Conservation (phyloP, 2,329 filamentous ascomycete genomes). For the Aspergillus hortae region DNA sequence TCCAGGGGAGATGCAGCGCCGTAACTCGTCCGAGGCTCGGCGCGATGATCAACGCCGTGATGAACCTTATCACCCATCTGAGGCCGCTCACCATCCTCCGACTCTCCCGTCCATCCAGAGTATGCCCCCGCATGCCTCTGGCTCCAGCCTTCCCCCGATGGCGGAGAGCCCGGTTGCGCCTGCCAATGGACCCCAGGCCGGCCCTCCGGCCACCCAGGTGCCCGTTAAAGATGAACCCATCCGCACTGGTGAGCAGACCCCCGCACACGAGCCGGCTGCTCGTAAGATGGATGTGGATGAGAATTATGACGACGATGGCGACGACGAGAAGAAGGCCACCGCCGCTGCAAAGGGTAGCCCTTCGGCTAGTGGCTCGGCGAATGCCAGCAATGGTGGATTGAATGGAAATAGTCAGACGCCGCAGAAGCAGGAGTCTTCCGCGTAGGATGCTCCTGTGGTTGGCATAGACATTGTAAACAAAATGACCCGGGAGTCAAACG, state of each 20-base stretch:
- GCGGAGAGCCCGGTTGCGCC: slow-evolving; percentile 42
- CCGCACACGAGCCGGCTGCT: slow-evolving; percentile 74
- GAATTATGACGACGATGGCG: slow-evolving; percentile 91
- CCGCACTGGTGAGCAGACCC: slow-evolving; percentile 45
- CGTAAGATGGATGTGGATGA: slow-evolving; percentile 97
- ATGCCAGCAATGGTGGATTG: slow-evolving; percentile 23
- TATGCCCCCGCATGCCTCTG: slow-evolving; percentile 45
- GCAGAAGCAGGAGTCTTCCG: slow-evolving; percentile 29
- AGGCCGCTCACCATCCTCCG: slow-evolving; percentile 81
- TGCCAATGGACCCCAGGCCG: slow-evolving; percentile 42
- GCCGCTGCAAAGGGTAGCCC: slow-evolving; percentile 33
- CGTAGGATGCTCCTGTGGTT: slow-evolving; percentile 9
- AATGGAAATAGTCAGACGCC: slow-evolving; percentile 24
- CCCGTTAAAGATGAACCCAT: slow-evolving; percentile 54
- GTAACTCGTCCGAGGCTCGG: slow-evolving; percentile 70
- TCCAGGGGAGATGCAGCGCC: slow-evolving; percentile 64
- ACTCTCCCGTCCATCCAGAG: slow-evolving; percentile 52
- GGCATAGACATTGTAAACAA: neutral
- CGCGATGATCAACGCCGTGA: slow-evolving; percentile 69
- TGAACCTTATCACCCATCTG: slow-evolving; percentile 85
- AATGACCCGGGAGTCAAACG: neutral
- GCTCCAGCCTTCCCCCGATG: slow-evolving; percentile 57
- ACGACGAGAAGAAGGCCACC: slow-evolving; percentile 65
- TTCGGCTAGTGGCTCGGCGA: slow-evolving; percentile 27
- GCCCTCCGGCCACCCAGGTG: slow-evolving; percentile 46